A percentile compares a stretch with the other conserved stretches of the same genome.
Conservation (phyloP, 495 filamentous ascomycete genomes). For the Hyphodiscus hymeniophilus region DNA sequence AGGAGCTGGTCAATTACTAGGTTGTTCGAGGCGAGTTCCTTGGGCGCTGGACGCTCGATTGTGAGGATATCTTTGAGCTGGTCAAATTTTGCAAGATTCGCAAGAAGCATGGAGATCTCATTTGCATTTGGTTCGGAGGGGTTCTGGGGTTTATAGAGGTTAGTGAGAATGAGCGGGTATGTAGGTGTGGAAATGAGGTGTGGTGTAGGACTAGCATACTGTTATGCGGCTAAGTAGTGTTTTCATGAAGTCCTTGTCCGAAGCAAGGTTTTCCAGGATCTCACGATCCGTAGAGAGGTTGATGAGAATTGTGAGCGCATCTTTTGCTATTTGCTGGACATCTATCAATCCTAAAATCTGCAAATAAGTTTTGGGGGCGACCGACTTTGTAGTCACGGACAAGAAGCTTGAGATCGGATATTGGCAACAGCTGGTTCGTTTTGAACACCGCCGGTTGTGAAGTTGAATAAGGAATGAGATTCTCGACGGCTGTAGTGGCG, state of each 20-base stretch:
- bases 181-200: neutral
- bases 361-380: neutral
- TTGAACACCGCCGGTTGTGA: conserved; percentile 79
- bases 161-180: neutral
- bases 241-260: conserved; percentile 76
- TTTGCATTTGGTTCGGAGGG: conserved; percentile 64
- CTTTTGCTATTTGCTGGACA: conserved; percentile 71
- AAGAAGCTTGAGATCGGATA: conserved; percentile 85
- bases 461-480: conserved; percentile 75
- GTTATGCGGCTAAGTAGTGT: conserved; percentile 61
- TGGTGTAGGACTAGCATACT: conserved; percentile 51
- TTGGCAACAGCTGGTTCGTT: conserved; percentile 61
- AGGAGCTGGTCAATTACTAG: conserved; percentile 82
- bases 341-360: neutral
- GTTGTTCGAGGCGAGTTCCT: conserved; percentile 55
- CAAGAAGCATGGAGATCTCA: conserved; percentile 80
- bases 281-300: conserved; percentile 78
- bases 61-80: conserved; percentile 56
- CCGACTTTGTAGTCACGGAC: conserved; percentile 49
- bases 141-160: conserved; percentile 29
- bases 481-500: conserved; percentile 58
- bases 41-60: conserved; percentile 52
- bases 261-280: conserved; percentile 60
- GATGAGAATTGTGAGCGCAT: conserved; percentile 87
- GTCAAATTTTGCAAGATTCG: conserved; percentile 80